Percentiles rank a stretch among this genome's conserved stretches.
These are phyloP conservation scores for Phytophthora nicotianae DNA, from an alignment of 352 stramenopile species.

Conservation along the genomic window DNA sequence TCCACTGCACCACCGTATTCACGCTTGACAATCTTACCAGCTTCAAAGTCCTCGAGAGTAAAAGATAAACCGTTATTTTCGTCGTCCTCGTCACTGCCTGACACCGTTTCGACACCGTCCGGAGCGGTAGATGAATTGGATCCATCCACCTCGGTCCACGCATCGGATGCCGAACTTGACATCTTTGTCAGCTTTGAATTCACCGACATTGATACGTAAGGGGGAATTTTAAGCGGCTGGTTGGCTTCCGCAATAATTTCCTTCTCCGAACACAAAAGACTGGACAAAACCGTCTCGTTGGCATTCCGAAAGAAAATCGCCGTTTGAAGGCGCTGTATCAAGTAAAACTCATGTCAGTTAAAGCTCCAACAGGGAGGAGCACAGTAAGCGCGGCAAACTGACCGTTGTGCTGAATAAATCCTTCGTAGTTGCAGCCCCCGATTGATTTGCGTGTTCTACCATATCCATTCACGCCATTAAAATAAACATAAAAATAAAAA, in stretches of 20 bases:
- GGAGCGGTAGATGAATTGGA: constrained; percentile 34
- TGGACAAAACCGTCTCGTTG: constrained; percentile 55
- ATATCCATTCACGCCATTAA: neutral
- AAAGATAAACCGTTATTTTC: constrained; percentile 36
- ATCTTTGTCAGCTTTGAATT: constrained; percentile 33
- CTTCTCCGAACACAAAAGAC: constrained; percentile 51
- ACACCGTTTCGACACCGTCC: constrained; percentile 32
- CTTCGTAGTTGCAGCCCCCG: constrained; percentile 33
- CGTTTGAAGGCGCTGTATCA: constrained; percentile 61
- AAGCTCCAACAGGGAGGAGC: neutral
- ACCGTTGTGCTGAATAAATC: constrained; percentile 77
- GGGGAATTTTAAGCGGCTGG: constrained; percentile 23
- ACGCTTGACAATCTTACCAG: constrained; percentile 30
- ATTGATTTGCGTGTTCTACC: constrained; percentile 49
- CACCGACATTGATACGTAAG: constrained; percentile 10
- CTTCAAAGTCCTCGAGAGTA: constrained; percentile 71
- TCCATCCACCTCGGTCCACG: constrained; percentile 46
- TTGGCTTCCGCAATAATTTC: constrained; percentile 60
- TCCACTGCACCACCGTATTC: constrained; percentile 1
- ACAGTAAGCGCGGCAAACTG: constrained; percentile 3
- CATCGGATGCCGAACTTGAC: constrained; percentile 42
- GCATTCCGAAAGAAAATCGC: constrained; percentile 78
- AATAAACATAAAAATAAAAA: neutral
- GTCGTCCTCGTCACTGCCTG: constrained; percentile 39
- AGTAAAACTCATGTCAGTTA: neutral